Percentiles rank a stretch among this genome's conserved stretches.
Evolutionary conservation across 257 asterid genomes (phyloP).

Genomic region (Solanum neorickii): DNA sequence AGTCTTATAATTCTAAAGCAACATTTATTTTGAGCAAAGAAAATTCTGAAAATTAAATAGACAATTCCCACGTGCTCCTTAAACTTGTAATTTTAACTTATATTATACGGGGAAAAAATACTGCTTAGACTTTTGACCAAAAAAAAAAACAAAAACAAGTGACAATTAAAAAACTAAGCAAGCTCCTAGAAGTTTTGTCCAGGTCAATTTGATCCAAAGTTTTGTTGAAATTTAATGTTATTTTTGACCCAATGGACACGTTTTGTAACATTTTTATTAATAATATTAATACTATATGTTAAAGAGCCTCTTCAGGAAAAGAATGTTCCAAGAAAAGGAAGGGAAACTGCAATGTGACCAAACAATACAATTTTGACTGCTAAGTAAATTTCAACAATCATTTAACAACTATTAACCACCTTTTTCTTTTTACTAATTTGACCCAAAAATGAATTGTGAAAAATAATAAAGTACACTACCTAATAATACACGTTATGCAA

Average conservation of each 20-base stretch:
- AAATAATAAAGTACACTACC: neutral
- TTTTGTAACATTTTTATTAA: neutral
- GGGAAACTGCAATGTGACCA: neutral
- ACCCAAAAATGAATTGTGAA: neutral
- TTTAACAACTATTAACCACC: neutral
- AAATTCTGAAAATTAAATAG: neutral
- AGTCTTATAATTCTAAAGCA: neutral
- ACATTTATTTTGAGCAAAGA: neutral
- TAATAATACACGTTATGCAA: no score
- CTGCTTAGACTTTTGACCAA: neutral
- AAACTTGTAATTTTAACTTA: neutral
- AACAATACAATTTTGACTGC: neutral
- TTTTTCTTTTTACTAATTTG: neutral
- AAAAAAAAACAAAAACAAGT: neutral
- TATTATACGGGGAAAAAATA: neutral
- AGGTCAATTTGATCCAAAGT: neutral
- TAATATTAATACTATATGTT: neutral
- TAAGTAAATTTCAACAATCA: neutral
- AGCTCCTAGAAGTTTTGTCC: neutral
- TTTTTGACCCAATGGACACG: neutral
- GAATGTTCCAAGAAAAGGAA: neutral
- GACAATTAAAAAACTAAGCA: neutral
- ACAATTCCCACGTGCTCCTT: neutral
- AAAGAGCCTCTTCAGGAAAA: neutral
- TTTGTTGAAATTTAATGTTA: neutral